Conservation (phyloP, 2,329 filamentous ascomycete species). For the Kalmusia sp. region DNA sequence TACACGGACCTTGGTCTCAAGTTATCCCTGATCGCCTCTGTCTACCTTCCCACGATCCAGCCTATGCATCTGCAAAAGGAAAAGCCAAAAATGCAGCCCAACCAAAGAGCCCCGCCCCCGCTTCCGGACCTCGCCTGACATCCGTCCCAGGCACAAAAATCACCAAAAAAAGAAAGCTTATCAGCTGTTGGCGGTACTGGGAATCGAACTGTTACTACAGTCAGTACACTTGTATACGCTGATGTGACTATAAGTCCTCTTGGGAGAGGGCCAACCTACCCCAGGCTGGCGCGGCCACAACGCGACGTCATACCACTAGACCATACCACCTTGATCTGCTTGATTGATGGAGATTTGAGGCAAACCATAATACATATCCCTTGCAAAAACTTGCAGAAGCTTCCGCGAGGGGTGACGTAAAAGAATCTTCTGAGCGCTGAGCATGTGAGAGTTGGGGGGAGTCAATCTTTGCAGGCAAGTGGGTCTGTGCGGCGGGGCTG, state of each 20-base stretch:
- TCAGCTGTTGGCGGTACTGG: conserved; percentile 39
- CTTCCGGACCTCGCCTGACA: too few relatives aligned
- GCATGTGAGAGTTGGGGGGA: neutral
- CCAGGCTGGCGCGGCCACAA: conserved; percentile 50
- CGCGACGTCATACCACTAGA: conserved; percentile 51
- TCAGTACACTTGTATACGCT: conserved; percentile 24
- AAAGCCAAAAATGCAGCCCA: neutral
- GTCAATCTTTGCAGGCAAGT: neutral
- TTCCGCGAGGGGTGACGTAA: neutral
- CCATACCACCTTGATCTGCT: conserved; percentile 37
- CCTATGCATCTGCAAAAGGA: neutral
- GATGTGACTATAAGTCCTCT: conserved; percentile 21
- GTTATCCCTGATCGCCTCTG: too few relatives aligned
- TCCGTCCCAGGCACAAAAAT: conserved; percentile 5
- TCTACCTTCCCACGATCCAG: too few relatives aligned
- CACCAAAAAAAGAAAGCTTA: conserved; percentile 21
- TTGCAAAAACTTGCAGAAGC: neutral
- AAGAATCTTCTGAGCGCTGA: too few relatives aligned
- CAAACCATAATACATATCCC: conserved; percentile 4
- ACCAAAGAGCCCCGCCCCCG: neutral
- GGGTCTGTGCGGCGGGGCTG: conserved; percentile 10
- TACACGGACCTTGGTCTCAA: too few relatives aligned
- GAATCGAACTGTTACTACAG: conserved; percentile 35
- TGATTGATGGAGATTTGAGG: conserved; percentile 18
- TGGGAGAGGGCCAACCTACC: conserved; percentile 35